Conservation (phyloP, 202 grass and related monocot species). For the Cymbopogon flexuosus region DNA sequence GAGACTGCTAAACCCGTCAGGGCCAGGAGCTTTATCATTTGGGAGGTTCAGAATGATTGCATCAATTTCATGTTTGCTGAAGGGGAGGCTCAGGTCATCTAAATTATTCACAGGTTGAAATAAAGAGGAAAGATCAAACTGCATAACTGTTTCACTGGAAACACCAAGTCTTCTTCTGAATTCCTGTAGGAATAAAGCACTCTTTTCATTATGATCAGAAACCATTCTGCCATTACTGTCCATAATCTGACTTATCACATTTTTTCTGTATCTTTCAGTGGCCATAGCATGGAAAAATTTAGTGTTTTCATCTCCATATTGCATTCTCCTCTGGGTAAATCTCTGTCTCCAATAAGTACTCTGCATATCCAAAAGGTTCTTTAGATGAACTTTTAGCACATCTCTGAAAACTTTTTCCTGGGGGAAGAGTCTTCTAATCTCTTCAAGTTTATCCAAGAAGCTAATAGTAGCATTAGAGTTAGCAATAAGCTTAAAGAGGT, state of each 20-base stretch:
- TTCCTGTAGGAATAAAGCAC: background rate
- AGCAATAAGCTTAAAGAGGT: too few relatives aligned
- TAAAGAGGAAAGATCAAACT: background rate
- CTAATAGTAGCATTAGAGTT: too few relatives aligned
- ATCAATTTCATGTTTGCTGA: background rate
- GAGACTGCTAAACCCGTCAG: background rate
- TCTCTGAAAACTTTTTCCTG: too few relatives aligned
- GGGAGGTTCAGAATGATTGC: background rate
- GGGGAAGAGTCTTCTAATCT: too few relatives aligned
- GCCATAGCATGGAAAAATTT: background rate
- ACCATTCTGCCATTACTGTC: background rate
- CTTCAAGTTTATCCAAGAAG: too few relatives aligned
- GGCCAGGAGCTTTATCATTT: background rate
- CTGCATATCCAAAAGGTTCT: too few relatives aligned
- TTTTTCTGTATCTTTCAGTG: background rate
- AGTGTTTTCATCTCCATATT: too few relatives aligned
- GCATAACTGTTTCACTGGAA: background rate
- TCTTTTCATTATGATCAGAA: background rate
- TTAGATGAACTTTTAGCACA: too few relatives aligned
- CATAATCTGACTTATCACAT: background rate
- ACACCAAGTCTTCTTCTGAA: background rate
- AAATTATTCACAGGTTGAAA: too few relatives aligned
- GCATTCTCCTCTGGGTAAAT: too few relatives aligned
- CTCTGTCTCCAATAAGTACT: too few relatives aligned
- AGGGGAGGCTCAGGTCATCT: accelerated